These are phyloP conservation scores for Aspergillus sojae DNA, from an alignment of 2,329 filamentous ascomycete species.

Conservation along the genomic window DNA sequence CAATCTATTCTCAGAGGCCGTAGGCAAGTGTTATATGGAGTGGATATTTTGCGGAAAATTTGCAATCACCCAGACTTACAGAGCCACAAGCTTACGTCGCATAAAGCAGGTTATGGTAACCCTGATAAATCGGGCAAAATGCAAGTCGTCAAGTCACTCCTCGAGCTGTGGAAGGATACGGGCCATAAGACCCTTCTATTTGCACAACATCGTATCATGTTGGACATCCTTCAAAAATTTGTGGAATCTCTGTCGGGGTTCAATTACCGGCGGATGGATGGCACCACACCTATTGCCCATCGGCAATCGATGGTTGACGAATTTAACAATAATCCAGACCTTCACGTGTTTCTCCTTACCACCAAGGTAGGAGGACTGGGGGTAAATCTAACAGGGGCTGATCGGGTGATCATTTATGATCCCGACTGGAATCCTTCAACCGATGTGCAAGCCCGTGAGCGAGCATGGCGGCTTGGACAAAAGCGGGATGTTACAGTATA, in stretches of 20 bases:
- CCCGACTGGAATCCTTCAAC: constrained; percentile 99
- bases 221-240: constrained; percentile 88
- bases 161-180: constrained; percentile 87
- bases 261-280: constrained; percentile 88
- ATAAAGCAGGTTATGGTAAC: constrained; percentile 72
- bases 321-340: constrained; percentile 79
- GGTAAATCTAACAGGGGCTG: constrained; percentile 90
- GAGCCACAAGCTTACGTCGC: constrained; percentile 63
- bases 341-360: constrained; percentile 89
- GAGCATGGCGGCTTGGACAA: constrained; percentile 93
- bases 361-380: constrained; percentile 95
- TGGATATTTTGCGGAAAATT: constrained; percentile 91
- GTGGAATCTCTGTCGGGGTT: constrained; percentile 69
- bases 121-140: constrained; percentile 87
- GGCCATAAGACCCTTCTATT: constrained; percentile 94
- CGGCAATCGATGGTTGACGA: constrained; percentile 89
- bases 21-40: constrained; percentile 81
- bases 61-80: constrained; percentile 95
- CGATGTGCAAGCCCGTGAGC: constrained; percentile 90
- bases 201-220: constrained; percentile 90
- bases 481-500: constrained; percentile 96
- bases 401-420: constrained; percentile 96
- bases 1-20: constrained; percentile 74
- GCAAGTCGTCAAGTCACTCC: constrained; percentile 85
- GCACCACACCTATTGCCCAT: constrained; percentile 81